A percentile compares a stretch with the other conserved stretches of the same genome.
Evolutionary conservation across 805 yeast species (phyloP).

Genomic region (Metahyphopichia silvanorum): DNA sequence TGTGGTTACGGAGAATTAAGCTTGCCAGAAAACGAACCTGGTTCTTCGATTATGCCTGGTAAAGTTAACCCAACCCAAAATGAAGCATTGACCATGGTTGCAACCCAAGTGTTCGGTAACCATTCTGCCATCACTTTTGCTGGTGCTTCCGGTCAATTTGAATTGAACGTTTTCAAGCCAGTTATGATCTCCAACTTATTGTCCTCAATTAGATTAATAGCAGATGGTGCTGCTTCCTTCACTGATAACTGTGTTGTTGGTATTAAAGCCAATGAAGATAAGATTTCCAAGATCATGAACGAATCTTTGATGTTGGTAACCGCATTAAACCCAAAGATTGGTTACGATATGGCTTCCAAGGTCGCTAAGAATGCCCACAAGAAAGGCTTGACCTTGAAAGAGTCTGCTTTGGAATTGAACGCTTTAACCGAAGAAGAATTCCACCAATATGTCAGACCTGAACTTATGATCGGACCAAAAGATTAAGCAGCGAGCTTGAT

Average conservation of each 20-base stretch:
- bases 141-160: conserved; percentile 98
- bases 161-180: conserved; percentile 97
- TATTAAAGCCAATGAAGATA: conserved; percentile 81
- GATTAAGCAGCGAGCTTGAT: too few relatives aligned
- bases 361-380: conserved; percentile 98
- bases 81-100: conserved; percentile 98
- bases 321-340: conserved; percentile 97
- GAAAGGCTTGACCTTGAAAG: conserved; percentile 93
- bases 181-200: conserved; percentile 89
- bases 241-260: conserved; percentile 95
- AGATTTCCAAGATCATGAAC: conserved; percentile 82
- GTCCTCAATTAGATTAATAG: conserved; percentile 80
- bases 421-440: conserved; percentile 83
- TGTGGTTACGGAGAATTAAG: conserved; percentile 97
- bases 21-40: conserved; percentile 98
- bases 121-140: conserved; percentile 92
- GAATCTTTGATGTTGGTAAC: conserved; percentile 98
- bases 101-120: conserved; percentile 97
- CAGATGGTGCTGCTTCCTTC: conserved; percentile 88
- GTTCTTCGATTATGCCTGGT: conserved; percentile 99
- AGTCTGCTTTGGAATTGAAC: conserved; percentile 89
- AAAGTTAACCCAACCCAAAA: conserved; percentile 99
- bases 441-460: conserved; percentile 96
- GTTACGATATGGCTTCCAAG: conserved; percentile 96
- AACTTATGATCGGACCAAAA: conserved; percentile 96